Evolutionary conservation across 306 rosid species (phyloP), one percentile per base, ranked within the genome.

Genomic region (Canavalia gladiata): DNA sequence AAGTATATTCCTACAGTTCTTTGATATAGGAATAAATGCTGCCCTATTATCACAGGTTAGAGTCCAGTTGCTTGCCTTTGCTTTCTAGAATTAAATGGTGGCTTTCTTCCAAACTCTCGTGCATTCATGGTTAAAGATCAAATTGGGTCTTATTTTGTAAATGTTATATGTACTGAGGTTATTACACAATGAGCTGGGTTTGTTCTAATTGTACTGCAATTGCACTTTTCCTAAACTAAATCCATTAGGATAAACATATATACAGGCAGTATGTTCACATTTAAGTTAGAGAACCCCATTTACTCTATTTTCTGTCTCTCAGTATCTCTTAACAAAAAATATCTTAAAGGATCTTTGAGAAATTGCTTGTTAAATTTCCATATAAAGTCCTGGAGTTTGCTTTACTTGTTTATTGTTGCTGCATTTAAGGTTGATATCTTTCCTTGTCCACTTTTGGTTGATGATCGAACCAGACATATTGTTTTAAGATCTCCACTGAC

Each of bases 11-110:
- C 88, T 93, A 85, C 96, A 93, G 91, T 91, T 90, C 86, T 95
- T 95, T 81, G 99, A 95, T 86, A 95, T 95, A 63, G 99, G 99
- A 84, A 95, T 93, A 83, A 85, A 95, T 80, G 98, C 92, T n/a
- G 87, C 99, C 43, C 77, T 95, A 76, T 83, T 95, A 58, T 95
- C 99, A 69, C 99, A 95, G 99, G 99, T 95, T 81, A 84, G 90
- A 65, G 49, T 62, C 60, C 51, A 56, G 55, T 78, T 66, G 54
- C 76, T 67, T 68, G 65, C 67, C 67, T 65, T 51, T 42, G 34
- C 37, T 67, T 63, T 76, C 56, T 60, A 47, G 54, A 67, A 35
- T 74, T 46, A 39, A 30, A 74, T 80, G 51, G 28, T 75, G 64
- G 54, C 43, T 67, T 57, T 54, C 56, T 65, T 82, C 46, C 43